Evolutionary conservation across 805 yeast genomes (phyloP), one percentile per base, ranked within the genome.

Genomic region (Kluyveromyces aestuarii): DNA sequence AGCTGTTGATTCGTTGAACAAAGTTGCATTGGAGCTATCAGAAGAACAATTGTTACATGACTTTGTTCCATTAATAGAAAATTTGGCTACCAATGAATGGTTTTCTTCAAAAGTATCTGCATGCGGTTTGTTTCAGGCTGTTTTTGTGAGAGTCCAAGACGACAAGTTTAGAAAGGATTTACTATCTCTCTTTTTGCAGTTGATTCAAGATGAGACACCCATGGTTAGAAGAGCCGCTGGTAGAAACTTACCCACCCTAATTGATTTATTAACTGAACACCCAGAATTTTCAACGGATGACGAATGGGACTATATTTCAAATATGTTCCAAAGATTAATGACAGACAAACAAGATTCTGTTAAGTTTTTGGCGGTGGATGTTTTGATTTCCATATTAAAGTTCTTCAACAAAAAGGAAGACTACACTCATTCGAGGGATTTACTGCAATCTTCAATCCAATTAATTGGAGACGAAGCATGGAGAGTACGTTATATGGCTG

Each of bases 401-500:
- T 82, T 80, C 60, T 81, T 82, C 70, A 80, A 80, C 55, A 66
- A 70, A 16, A 77, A 77, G 51, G 66, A 75, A 48, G 87, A 83
- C 56, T 64, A 60, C 18, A 68, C 81, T 17, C 86, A 82, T 64
- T 75, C 80, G 56, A 73, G 77, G 44, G 85, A 82, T 55, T 72
- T 85, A 50, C 73, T 85, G 52, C 72, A 74, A 46, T 77, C 82
- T 54, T 76, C 95, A 2, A 74, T 84, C 54, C 79, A 80, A 54
- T 74, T 93, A 55, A 82, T 87, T 50, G 78, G 75, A 54, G 99
- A 93, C 70, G 88, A 87, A 68, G 84, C 95, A 61, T 93, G 99
- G 99, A 82, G 99, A 68, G 98, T 93, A 49, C 82, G 99, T 61
- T 93, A 91, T 69, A 89, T 93, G 82, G 95, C 96, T 35, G 96